Evolutionary conservation across 1,139 yeast genomes (phyloP).

Genomic region (Debaryomyces sp.): DNA sequence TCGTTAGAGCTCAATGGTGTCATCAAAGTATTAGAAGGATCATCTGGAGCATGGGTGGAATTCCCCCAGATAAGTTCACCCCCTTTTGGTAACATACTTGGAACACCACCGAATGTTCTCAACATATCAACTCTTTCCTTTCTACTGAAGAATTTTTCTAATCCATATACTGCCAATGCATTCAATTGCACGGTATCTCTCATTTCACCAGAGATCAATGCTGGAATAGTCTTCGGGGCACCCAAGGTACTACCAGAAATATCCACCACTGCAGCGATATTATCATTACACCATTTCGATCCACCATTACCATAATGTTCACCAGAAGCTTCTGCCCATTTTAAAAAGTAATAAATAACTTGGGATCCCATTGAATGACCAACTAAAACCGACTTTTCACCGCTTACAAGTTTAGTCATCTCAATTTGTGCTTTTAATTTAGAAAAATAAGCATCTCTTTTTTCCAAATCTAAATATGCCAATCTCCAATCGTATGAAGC

Average conservation of each 20-base stretch:
- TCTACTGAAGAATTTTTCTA: conserved; percentile 90
- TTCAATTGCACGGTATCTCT: conserved; percentile 94
- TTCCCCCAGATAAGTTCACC: conserved; percentile 90
- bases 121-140: conserved; percentile 85
- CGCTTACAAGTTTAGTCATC: conserved; percentile 45
- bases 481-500: conserved; percentile 98
- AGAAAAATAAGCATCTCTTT: conserved; percentile 81
- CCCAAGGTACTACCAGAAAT: conserved; percentile 89
- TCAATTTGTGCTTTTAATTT: conserved; percentile 77
- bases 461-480: conserved; percentile 84
- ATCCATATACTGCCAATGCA: conserved; percentile 89
- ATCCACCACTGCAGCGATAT: conserved; percentile 79
- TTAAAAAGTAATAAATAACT: conserved; percentile 80
- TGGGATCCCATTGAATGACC: conserved; percentile 99
- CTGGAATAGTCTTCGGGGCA: conserved; percentile 92
- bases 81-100: conserved; percentile 96
- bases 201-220: conserved; percentile 95
- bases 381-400: conserved; percentile 74
- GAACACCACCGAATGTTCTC: conserved; percentile 88
- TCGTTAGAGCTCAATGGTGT: conserved; percentile 19
- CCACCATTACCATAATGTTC: conserved; percentile 87
- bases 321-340: conserved; percentile 95
- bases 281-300: conserved; percentile 77
- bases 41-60: conserved; percentile 61
- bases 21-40: conserved; percentile 40